Evolutionary conservation across 345 rosid species (phyloP), one percentile per base, ranked within the genome.

Genomic region (Pistacia vera): DNA sequence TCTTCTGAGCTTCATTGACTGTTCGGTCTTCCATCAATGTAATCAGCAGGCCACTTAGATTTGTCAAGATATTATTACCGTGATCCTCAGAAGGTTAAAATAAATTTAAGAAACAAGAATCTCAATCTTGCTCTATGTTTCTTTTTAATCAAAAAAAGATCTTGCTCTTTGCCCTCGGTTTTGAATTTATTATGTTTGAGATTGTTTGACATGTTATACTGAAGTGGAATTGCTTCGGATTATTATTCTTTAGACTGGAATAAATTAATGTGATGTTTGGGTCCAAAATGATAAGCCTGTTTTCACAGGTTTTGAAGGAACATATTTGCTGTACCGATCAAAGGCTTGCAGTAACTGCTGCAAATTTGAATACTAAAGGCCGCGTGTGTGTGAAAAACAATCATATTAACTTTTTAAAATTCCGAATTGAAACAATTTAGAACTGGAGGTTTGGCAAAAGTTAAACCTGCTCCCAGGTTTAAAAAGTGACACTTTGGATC

Each of bases 1-100:
- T 18, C 22, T 74, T 73, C 76, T 80, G 70, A 49, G 78, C 73
- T 59, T 72, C 62, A n/a, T 48, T 70, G 66, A 71, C 75, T 20
- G 52, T 54, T 65, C 66, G 61, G 48, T 72, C 60, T 76, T 70
- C 74, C 51, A 28, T 56, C 67, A 9, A 13, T 74, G 63, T 72
- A 59, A 80, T 63, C 79, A 51, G 38, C 66, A 66, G 77, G 70
- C 56, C 44, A 13, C 75, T 3, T 63, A 72, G 59, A 58, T 73
- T 36, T 72, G 66, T 73, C 54, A 22, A 75, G 79, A 55, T 78
- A 33, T 30, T 56, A 54, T 49, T 11, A 41, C 35, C 17, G 73
- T 60, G 72, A 18, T 73, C 4, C 51, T 38, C 70, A 36, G 36
- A n/a, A 36, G 57, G 55, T 36, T 46, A 8, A 66, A 74, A 64